Evolutionary conservation across 192 early-diverging fungal genomes (phyloP), one percentile per base, ranked within the genome.

Genomic region (Chytriomyces hyalinus): DNA sequence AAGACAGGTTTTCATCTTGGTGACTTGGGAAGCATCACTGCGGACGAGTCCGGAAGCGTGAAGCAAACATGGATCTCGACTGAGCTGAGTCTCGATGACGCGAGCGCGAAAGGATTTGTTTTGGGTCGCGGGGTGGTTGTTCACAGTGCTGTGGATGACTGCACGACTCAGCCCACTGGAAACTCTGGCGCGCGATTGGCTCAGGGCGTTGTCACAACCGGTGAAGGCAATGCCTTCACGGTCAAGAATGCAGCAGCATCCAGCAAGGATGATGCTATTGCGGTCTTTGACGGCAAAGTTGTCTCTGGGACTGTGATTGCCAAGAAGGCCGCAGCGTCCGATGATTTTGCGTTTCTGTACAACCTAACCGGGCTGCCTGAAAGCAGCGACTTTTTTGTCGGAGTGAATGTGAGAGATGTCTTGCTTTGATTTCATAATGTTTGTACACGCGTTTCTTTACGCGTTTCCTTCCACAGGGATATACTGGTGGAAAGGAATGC

Each of bases 81-180:
- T 36, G 49, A 22, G 1, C 64, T 22, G 11, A 15, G 26, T 26
- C 26, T 22, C 3, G 24, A 65, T 65, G 24, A 43, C 6, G 15
- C 22, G 17, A 65, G 24, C 26, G 13, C 24, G 64, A 13, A 15
- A 15, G 64, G 24, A 11, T 28, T 28, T 24, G 72, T 53, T 10
- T 13, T 76, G 47, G 75, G 75, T 26, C 75, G 75, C 20, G 48
- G 67, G n/a, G 47, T 76, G 22, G 3, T 76, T n/a, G 28, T 76
- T 22, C 75, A 76, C 69, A 67, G 13, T 26, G 20, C 11, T 9
- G 13, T 44, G 2, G 75, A 76, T 49, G 75, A 76, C 44, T 76
- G 75, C 28, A 76, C 71, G 4, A 77, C 75, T 22, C 75, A 76
- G 72, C 75, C 75, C 20, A 76, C 75, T n/a, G 75, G 75, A 17